phyloP scores from a whole-genome alignment of 768 basidiomycete genomes.

The Leucosporidium yakuticum region DNA sequence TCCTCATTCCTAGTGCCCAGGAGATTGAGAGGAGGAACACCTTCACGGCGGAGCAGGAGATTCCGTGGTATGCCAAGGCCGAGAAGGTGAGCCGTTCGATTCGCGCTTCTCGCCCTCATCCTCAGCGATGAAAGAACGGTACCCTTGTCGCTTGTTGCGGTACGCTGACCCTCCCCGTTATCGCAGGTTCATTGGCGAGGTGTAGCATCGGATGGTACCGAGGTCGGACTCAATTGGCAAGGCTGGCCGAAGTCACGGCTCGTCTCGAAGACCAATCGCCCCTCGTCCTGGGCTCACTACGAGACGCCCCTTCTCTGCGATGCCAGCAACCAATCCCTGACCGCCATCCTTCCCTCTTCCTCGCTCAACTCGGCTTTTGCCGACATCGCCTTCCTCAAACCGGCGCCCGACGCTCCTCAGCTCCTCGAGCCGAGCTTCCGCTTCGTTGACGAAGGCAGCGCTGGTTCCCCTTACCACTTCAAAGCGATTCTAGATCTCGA shows the following conservation, averaged over 20 bases:
- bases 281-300: conserved; percentile 10
- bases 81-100: conserved; percentile 6
- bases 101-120: neutral
- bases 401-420: neutral
- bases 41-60: conserved; percentile 2
- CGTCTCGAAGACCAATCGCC: conserved; percentile 11
- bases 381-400: conserved; percentile 13
- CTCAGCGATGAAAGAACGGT: neutral
- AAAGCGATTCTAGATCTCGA: conserved; percentile 16
- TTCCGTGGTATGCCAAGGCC: conserved; percentile 16
- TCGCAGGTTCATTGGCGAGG: conserved; percentile 19
- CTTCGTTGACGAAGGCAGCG: neutral
- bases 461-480: conserved; percentile 4
- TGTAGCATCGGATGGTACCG: conserved; percentile 6
- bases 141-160: too few species aligned
- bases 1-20: conserved; percentile 14
- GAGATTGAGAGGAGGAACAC: neutral
- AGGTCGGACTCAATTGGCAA: conserved; percentile 6
- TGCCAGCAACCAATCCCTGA: neutral
- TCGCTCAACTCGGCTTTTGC: conserved; percentile 11
- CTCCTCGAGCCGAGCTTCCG: conserved; percentile 15
- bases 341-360: neutral
- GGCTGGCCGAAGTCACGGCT: conserved; percentile 13
- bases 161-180: too few species aligned
- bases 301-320: conserved; percentile 5